Percentiles rank a stretch among this genome's conserved stretches.
Evolutionary conservation across 768 basidiomycete species (phyloP).

Genomic region (Coprinopsis strossmayeri): DNA sequence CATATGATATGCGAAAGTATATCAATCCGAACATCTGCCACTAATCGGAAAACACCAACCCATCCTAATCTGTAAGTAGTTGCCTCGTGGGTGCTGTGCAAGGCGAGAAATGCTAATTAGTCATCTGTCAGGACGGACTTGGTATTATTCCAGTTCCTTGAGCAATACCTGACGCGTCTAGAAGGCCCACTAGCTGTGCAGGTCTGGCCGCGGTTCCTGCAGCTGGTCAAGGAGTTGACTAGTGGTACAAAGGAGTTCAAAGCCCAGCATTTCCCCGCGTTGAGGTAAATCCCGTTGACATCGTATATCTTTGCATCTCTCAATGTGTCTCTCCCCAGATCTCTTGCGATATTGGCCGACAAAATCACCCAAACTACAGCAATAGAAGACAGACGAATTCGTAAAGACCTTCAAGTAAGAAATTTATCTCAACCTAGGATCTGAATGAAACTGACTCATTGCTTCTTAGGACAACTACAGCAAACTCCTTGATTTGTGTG

Average conservation of each 20-base stretch:
- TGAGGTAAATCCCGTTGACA: conserved; percentile 68
- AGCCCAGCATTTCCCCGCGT: conserved; percentile 58
- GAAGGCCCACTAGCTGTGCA: conserved; percentile 92
- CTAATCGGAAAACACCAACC: conserved; percentile 57
- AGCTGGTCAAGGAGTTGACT: conserved; percentile 74
- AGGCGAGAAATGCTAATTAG: no score
- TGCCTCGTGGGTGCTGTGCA: not conserved
- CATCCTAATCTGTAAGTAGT: conserved; percentile 61
- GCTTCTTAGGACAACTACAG: conserved; percentile 65
- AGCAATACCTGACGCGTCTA: conserved; percentile 73
- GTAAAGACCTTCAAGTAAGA: conserved; percentile 83
- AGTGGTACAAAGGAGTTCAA: conserved; percentile 62
- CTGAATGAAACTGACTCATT: not conserved
- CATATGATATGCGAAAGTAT: conserved; percentile 88
- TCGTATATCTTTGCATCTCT: not conserved
- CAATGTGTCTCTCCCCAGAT: conserved; percentile 35
- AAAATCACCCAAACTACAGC: conserved; percentile 86
- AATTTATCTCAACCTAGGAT: not conserved
- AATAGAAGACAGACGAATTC: conserved; percentile 80
- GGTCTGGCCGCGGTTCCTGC: conserved; percentile 79
- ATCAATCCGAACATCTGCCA: conserved; percentile 44
- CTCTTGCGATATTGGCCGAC: conserved; percentile 71
- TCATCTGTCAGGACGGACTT: conserved; percentile 51
- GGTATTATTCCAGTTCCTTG: conserved; percentile 79
- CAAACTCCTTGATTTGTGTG: conserved; percentile 77